Percentiles rank a stretch among this genome's conserved stretches.
These are phyloP conservation scores for Inga laurina DNA, from an alignment of 306 rosid genomes.

Conservation along the genomic window DNA sequence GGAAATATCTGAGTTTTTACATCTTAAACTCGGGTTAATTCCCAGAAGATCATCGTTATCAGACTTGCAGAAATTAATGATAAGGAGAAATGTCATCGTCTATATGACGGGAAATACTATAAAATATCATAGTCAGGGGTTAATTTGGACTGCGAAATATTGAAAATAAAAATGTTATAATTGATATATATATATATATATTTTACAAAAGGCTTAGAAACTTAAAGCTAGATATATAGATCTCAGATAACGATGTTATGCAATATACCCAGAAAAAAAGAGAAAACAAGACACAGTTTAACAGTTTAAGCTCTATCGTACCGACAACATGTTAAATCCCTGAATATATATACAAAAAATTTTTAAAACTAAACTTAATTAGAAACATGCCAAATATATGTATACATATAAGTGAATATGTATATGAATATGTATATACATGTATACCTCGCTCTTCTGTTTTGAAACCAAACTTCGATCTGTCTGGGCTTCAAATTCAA, in stretches of 20 bases:
- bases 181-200: background rate
- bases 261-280: background rate
- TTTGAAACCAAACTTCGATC: conserved; percentile 19
- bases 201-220: background rate
- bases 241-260: background rate
- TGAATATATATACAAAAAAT: background rate
- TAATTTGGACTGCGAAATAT: background rate
- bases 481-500: conserved; percentile 4
- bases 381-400: background rate
- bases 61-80: background rate
- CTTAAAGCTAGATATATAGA: background rate
- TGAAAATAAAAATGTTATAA: background rate
- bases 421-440: background rate
- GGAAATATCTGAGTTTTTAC: background rate
- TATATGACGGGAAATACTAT: background rate
- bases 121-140: background rate
- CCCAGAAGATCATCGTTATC: background rate
- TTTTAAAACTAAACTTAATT: background rate
- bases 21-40: background rate
- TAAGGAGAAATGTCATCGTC: background rate
- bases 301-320: background rate
- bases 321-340: background rate
- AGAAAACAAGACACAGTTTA: background rate
- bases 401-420: background rate
- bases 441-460: conserved; percentile 13